Base-by-base conservation (phyloP, 192 early-diverging fungal species). In the Coemansia sp. region DNA sequence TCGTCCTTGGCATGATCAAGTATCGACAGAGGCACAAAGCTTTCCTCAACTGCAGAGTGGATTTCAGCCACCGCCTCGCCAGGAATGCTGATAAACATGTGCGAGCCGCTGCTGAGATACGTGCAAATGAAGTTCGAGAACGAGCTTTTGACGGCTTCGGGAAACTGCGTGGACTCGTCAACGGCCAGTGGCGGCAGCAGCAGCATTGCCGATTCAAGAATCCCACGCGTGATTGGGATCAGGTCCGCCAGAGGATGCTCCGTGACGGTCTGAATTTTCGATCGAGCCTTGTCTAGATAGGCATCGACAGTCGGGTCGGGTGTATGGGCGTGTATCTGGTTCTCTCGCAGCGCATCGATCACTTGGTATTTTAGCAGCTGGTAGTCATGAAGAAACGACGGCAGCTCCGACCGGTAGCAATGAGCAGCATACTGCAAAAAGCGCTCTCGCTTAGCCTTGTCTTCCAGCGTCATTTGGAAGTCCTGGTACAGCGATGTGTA, bases 1-100 rank as follows among this genome's bases (percentile, higher is more conserved):
- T 75, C 71, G 31, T 75, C 71, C 28, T 75, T 75, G 51, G 71
- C 71, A 15, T 44, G 46, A 42, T 75, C 71, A n/a, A 75, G 48
- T 4, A 61, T 48, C 3, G 71, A 75, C 26, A 75, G 47, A 7
- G 40, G n/a, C 23, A 75, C 54, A 12, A 49, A 61, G 57, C 42
- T 64, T 18, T 47, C 41, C n/a, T 64, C 60, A 2, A 68, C 41
- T 2, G 71, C 65, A 3, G 11, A 34, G 7, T 68, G 71, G 2
- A 75, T 61, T 3, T 57, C 40, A 3, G 55, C 57, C 8, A 64
- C 44, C 2, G 68, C 43, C 1, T 53, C 53, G 21, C 30, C 43
- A 5, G 71, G 71, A 8, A 75, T 64, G 50, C 62, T 64, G 20
- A 68, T 57, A 10, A 66, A 56, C 65, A 61, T 64, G 58, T 40